These are phyloP conservation scores for Sporodiniella umbellata DNA, from an alignment of 371 early-diverging fungal species.

Conservation along the genomic window DNA sequence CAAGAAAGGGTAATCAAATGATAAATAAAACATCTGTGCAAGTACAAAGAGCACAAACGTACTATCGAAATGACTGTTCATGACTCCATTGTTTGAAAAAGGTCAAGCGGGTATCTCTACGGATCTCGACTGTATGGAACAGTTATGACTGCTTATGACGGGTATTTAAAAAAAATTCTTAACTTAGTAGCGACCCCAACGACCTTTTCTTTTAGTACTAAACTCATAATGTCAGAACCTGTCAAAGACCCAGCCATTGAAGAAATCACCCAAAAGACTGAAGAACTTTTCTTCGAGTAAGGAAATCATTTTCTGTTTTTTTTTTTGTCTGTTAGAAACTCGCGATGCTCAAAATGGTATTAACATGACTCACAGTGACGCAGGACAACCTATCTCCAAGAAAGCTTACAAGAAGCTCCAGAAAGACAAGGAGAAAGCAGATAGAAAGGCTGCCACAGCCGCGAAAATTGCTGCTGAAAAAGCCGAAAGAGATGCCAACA, in stretches of 20 bases:
- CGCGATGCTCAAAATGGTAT: background rate
- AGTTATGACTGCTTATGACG: background rate
- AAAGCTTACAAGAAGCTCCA: conserved; percentile 91
- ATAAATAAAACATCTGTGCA: too few species aligned
- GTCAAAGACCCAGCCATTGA: conserved; percentile 38
- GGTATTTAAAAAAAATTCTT: background rate
- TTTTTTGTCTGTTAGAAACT: too few species aligned
- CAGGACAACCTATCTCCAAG: conserved; percentile 90
- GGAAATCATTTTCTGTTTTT: background rate
- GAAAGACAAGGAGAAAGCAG: conserved; percentile 88
- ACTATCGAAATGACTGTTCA: too few species aligned
- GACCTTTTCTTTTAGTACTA: background rate
- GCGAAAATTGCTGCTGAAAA: conserved; percentile 85
- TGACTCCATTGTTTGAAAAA: too few species aligned
- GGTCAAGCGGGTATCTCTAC: too few species aligned
- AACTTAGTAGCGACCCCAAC: background rate
- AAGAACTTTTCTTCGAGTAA: conserved; percentile 59
- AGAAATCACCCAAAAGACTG: conserved; percentile 50
- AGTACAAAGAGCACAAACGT: too few species aligned
- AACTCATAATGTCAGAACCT: conserved; percentile 28
- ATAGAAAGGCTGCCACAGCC: conserved; percentile 73
- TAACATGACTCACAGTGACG: conserved; percentile 51
- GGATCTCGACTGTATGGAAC: too few species aligned
- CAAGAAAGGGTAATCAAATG: too few species aligned
- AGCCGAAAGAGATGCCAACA: conserved; percentile 74